Conservation (phyloP, 2,329 filamentous ascomycete species). For the Alternaria brassicicola region DNA sequence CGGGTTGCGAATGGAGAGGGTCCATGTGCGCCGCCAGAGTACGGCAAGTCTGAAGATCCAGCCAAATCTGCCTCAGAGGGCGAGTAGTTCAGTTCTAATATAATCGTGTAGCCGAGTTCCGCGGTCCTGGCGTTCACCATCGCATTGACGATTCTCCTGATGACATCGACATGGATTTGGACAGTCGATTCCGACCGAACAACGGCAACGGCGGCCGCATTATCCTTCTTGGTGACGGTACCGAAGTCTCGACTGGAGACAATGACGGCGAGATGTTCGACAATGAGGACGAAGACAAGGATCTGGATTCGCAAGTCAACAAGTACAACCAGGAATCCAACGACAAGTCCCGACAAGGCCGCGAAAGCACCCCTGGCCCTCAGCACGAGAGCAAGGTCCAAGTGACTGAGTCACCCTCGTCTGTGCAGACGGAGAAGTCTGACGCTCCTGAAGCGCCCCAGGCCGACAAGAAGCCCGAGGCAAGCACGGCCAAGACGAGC, state of each 20-base stretch:
- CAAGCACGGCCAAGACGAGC: slow-evolving; percentile 18
- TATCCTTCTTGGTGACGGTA: slow-evolving; percentile 94
- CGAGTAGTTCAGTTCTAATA: slow-evolving; percentile 47
- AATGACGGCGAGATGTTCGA: slow-evolving; percentile 95
- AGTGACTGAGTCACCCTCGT: slow-evolving; percentile 45
- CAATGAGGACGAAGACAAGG: slow-evolving; percentile 83
- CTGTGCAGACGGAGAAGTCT: slow-evolving; percentile 47
- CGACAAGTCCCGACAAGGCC: slow-evolving; percentile 25
- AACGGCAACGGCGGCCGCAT: slow-evolving; percentile 73
- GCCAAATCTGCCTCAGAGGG: slow-evolving; percentile 43
- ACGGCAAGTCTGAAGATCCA: slow-evolving; percentile 76
- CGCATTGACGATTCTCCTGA: slow-evolving; percentile 58
- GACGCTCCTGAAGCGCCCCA: slow-evolving; percentile 24
- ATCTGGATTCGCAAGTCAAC: slow-evolving; percentile 81
- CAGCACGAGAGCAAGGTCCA: slow-evolving; percentile 25
- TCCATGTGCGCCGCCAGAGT: slow-evolving; percentile 97
- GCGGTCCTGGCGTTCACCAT: slow-evolving; percentile 58
- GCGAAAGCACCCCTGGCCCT: slow-evolving; percentile 37
- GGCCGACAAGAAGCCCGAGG: slow-evolving; percentile 26
- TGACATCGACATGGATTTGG: slow-evolving; percentile 75
- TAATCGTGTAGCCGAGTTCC: slow-evolving; percentile 55
- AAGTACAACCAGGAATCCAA: slow-evolving; percentile 58
- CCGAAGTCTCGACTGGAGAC: slow-evolving; percentile 86
- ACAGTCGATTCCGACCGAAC: slow-evolving; percentile 71
- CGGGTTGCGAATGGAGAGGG: slow-evolving; percentile 96